phyloP scores from a whole-genome alignment of 805 yeast species.

The Ogataea trehalophila region DNA sequence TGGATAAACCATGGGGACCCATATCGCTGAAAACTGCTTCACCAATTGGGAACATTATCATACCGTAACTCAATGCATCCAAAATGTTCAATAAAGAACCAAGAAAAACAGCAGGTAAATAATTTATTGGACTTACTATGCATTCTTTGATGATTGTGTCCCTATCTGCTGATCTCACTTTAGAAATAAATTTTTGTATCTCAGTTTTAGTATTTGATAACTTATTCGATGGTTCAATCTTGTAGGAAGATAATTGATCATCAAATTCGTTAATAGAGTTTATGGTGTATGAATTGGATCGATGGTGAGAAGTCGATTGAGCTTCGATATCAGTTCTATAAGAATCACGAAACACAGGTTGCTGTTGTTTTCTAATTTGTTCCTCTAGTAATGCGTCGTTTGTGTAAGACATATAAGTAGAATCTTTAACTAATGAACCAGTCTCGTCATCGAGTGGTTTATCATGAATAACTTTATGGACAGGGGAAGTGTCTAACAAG shows the following conservation, averaged over 20 bases:
- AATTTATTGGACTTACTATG: conserved; percentile 37
- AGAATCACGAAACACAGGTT: background rate
- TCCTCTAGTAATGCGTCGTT: background rate
- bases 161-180: conserved; percentile 13
- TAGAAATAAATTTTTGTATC: background rate
- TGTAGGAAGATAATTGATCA: background rate
- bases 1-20: conserved; percentile 87
- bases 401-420: background rate
- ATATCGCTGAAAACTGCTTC: conserved; percentile 69
- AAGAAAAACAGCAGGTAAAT: conserved; percentile 75
- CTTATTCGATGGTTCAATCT: background rate
- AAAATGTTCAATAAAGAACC: conserved; percentile 83
- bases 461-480: background rate
- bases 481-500: background rate
- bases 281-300: background rate
- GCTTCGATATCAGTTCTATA: background rate
- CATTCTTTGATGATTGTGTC: conserved; percentile 21
- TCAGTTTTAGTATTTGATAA: conserved; percentile 1
- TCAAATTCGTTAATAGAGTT: background rate
- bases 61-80: conserved; percentile 93
- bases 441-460: background rate
- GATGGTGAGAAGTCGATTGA: background rate
- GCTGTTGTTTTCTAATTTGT: conserved; percentile 3
- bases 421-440: background rate
- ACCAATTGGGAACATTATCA: conserved; percentile 93